Conservation (phyloP, 768 basidiomycete species). For the Russula dissimulans region DNA sequence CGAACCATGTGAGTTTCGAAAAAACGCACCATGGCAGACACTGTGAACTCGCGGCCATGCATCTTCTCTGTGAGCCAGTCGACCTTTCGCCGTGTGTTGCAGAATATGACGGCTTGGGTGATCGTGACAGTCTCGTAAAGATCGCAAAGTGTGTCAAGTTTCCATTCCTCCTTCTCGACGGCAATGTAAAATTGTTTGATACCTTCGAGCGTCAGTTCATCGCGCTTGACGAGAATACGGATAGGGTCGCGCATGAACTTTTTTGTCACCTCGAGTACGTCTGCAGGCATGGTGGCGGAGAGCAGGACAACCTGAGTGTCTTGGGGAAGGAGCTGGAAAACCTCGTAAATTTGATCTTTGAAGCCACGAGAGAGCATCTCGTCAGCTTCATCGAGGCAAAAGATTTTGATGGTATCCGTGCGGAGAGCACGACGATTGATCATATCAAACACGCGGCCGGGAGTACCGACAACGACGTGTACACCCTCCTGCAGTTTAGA, state of each 20-base stretch:
- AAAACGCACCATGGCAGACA: too few species aligned
- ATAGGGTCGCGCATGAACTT: constrained; percentile 99
- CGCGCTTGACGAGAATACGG: constrained; percentile 95
- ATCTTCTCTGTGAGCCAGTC: too few species aligned
- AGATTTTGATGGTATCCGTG: constrained; percentile 83
- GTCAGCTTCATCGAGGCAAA: constrained; percentile 98
- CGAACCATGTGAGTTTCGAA: too few species aligned
- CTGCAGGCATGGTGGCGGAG: constrained; percentile 94
- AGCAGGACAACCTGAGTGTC: constrained; percentile 96
- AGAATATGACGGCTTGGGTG: constrained; percentile 79
- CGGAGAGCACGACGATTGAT: constrained; percentile 87
- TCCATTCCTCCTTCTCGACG: constrained; percentile 31
- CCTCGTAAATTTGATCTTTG: constrained; percentile 98
- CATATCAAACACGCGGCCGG: constrained; percentile 95
- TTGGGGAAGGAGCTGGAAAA: constrained; percentile 94
- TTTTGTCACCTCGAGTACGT: constrained; percentile 96
- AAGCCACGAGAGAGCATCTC: constrained; percentile 98
- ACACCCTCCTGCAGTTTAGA: constrained; percentile 91
- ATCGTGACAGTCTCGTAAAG: too few species aligned
- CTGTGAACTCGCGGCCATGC: too few species aligned
- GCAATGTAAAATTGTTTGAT: constrained; percentile 99
- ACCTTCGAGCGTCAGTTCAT: constrained; percentile 97
- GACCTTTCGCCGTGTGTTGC: constrained; percentile 97
- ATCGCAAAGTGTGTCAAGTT: too few species aligned
- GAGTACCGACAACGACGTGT: constrained; percentile 88